phyloP scores from a whole-genome alignment of 1,139 yeast species.

The Diutina ranongensis region DNA sequence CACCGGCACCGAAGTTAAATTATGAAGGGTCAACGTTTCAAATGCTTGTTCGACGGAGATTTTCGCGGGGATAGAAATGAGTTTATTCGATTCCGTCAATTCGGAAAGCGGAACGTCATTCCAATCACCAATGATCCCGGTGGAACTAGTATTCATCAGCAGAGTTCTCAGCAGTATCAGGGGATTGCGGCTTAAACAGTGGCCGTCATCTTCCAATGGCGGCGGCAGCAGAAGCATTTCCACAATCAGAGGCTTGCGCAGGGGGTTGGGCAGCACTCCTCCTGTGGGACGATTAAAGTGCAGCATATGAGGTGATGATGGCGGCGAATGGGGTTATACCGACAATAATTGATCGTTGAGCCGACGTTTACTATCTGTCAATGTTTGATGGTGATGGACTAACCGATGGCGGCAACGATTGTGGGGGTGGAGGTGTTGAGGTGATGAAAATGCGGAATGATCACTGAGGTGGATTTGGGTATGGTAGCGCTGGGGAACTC shows the following conservation, averaged over 20 bases:
- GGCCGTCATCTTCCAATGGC: constrained; percentile 23
- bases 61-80: constrained; percentile 50
- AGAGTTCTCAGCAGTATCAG: constrained; percentile 5
- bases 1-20: constrained; percentile 81
- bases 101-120: constrained; percentile 59
- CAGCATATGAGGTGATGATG: constrained; percentile 7
- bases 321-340: constrained; percentile 6
- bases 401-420: too few species aligned
- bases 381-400: too few species aligned
- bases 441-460: too few species aligned
- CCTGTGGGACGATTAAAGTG: constrained; percentile 9
- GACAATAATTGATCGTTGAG: too few species aligned
- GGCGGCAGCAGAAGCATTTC: constrained; percentile 82
- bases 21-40: constrained; percentile 57
- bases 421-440: too few species aligned
- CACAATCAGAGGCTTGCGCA: constrained; percentile 65
- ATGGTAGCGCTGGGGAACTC: too few species aligned
- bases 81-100: constrained; percentile 67
- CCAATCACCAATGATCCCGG: constrained; percentile 39
- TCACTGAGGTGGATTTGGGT: too few species aligned
- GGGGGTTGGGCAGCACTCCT: constrained; percentile 5
- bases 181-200: not conserved
- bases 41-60: constrained; percentile 80
- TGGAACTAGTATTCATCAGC: constrained; percentile 14
- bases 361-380: too few species aligned